Percentiles rank a stretch among this genome's conserved stretches.
Conservation (phyloP, 202 grass and related monocot species). For the Setaria viridis region DNA sequence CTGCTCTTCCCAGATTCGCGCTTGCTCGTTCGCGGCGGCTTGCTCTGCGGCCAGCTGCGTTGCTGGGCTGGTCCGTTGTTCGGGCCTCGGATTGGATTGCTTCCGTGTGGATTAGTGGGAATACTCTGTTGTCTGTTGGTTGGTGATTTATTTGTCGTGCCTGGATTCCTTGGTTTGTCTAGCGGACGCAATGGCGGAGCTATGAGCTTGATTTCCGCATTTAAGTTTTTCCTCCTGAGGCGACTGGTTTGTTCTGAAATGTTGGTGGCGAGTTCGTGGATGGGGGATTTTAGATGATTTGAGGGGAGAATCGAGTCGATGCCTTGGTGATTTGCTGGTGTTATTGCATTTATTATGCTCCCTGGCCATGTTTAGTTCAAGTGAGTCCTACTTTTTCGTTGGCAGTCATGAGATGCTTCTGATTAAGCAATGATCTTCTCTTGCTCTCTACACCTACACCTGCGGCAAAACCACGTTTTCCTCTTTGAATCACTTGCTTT, state of each 20-base stretch:
- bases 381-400: not conserved
- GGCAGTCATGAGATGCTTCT: conserved; percentile 10
- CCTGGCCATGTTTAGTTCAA: not conserved
- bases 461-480: not conserved
- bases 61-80: conserved; percentile 1
- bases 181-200: conserved; percentile 8
- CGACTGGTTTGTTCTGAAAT: not conserved
- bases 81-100: not conserved
- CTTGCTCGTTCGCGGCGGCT: not conserved
- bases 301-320: too few relatives aligned
- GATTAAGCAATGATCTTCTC: not conserved
- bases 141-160: not conserved
- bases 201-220: not conserved
- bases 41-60: not conserved
- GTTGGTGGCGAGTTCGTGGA: not conserved
- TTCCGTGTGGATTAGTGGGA: not conserved
- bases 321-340: not conserved
- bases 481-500: not conserved
- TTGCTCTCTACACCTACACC: not conserved
- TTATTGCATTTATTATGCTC: not conserved
- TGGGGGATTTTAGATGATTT: not conserved
- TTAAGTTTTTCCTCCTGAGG: not conserved
- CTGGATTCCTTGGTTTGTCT: not conserved
- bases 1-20: not conserved
- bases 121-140: too few relatives aligned